phyloP scores from a whole-genome alignment of 306 rosid species.

The Glycine soja region DNA sequence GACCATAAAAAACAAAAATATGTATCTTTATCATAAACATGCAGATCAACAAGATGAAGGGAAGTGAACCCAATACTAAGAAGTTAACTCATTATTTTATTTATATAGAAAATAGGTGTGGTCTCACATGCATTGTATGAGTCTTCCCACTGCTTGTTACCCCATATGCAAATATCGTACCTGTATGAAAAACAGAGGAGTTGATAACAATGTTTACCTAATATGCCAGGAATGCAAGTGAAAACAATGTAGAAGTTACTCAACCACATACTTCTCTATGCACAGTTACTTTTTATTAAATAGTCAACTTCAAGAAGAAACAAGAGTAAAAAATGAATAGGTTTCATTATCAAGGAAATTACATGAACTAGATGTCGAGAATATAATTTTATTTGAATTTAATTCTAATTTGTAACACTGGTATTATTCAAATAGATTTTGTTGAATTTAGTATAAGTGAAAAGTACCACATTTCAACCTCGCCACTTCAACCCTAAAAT shows the following conservation, averaged over 20 bases:
- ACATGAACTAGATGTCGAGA: too few species aligned
- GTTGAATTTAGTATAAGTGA: too few species aligned
- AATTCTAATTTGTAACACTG: too few species aligned
- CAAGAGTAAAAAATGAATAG: too few species aligned
- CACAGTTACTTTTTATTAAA: conserved; percentile 29
- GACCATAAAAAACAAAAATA: conserved; percentile 1
- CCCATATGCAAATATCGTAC: conserved; percentile 97
- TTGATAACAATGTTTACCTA: conserved; percentile 35
- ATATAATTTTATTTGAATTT: too few species aligned
- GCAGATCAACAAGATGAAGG: conserved; percentile 39
- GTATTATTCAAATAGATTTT: too few species aligned
- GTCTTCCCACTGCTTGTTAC: conserved; percentile 99
- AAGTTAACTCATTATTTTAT: too few species aligned
- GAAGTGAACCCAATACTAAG: too few species aligned
- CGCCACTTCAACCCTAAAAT: too few species aligned
- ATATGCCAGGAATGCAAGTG: conserved; percentile 43
- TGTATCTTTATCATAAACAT: conserved; percentile 10
- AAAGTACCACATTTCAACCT: too few species aligned
- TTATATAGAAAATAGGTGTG: conserved; percentile 34
- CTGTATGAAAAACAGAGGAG: conserved; percentile 58
- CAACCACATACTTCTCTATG: conserved; percentile 32
- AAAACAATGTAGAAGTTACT: conserved; percentile 42
- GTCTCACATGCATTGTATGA: conserved; percentile 98
- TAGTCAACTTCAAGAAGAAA: conserved; percentile 40
- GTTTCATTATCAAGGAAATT: conserved; percentile 46